A percentile compares a stretch with the other conserved stretches of the same genome.
These are phyloP conservation scores for Casuarina glauca DNA, from an alignment of 306 rosid species.

Conservation along the genomic window DNA sequence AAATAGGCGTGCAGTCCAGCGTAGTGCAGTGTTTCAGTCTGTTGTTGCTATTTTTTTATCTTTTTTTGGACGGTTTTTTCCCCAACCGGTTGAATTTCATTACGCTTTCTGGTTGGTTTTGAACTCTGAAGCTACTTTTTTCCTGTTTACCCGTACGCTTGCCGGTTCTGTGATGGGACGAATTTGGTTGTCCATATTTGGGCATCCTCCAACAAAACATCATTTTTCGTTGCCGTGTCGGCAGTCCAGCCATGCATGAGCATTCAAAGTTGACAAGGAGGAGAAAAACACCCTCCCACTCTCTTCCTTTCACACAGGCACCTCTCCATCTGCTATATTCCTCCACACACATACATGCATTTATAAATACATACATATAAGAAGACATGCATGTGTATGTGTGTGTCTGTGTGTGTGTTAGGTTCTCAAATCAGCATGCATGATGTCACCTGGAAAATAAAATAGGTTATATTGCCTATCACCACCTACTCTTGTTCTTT, in stretches of 20 bases:
- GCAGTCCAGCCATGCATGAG: constrained; percentile 47
- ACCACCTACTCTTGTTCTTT: constrained; percentile 39
- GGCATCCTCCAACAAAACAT: constrained; percentile 14
- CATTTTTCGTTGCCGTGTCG: constrained; percentile 30
- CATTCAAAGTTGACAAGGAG: constrained; percentile 43
- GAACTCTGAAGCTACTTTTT: constrained; percentile 51
- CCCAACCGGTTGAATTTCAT: constrained; percentile 30
- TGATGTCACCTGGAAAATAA: constrained; percentile 49
- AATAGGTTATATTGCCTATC: constrained; percentile 38
- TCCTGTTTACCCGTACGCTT: constrained; percentile 50
- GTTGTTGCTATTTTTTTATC: constrained; percentile 11
- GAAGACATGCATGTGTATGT: neutral
- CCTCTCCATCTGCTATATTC: neutral
- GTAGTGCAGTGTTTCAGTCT: constrained; percentile 16
- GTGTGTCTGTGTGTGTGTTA: neutral
- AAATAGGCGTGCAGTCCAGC: constrained; percentile 27
- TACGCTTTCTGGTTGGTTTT: constrained; percentile 43
- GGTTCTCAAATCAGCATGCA: constrained; percentile 25
- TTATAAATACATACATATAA: no score
- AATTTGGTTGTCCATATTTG: constrained; percentile 32
- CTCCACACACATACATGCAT: neutral
- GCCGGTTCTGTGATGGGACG: constrained; percentile 43
- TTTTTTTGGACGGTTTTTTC: constrained; percentile 10
- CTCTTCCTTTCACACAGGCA: constrained; percentile 20
- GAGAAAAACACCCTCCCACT: constrained; percentile 27